A percentile compares a stretch with the other conserved stretches of the same genome.
Evolutionary conservation across 495 filamentous ascomycete species (phyloP).

Genomic region (Neurospora sp.): DNA sequence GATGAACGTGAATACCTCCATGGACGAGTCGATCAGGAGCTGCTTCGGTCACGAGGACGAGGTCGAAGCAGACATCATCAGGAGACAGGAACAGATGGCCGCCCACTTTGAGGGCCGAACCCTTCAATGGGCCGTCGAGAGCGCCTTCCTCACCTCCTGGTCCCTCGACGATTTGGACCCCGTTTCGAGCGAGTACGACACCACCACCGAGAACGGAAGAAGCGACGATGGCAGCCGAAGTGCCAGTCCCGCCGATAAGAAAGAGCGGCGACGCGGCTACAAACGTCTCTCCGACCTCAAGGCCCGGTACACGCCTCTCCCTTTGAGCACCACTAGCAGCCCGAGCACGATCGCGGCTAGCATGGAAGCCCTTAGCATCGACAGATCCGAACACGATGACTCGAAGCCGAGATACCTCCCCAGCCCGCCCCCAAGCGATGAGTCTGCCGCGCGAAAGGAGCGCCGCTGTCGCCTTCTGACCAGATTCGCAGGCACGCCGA

Average conservation of each 20-base stretch:
- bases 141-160: not conserved
- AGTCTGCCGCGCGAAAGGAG: not conserved
- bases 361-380: not conserved
- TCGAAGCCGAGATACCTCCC: not conserved
- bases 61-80: not conserved
- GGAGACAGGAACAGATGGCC: not conserved
- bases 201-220: not conserved
- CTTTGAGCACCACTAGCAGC: not conserved
- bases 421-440: not conserved
- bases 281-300: not conserved
- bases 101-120: not conserved
- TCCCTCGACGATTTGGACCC: not conserved
- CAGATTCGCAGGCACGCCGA: not conserved
- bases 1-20: not conserved
- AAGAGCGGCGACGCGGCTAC: not conserved
- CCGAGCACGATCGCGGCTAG: not conserved
- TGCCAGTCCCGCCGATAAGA: not conserved
- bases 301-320: not conserved
- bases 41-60: not conserved
- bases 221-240: not conserved
- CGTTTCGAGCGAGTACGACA: not conserved
- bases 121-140: not conserved
- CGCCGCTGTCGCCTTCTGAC: not conserved
- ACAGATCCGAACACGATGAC: not conserved
- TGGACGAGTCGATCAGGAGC: not conserved